Base-by-base conservation (phyloP, 108 stramenopile genomes). In the Poteriospumella lacustris region DNA sequence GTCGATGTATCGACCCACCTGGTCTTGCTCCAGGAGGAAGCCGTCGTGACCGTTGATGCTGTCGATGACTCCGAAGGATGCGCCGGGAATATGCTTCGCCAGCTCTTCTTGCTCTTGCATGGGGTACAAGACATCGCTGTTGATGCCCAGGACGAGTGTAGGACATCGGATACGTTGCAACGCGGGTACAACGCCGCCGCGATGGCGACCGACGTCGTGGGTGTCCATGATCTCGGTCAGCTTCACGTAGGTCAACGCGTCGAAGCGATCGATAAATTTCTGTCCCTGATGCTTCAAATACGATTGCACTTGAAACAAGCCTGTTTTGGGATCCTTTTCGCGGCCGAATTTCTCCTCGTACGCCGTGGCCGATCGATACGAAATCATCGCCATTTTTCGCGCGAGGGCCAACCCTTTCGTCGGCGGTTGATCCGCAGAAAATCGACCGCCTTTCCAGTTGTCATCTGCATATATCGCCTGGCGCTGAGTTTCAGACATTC, bases 401-500 rank as follows among this genome's bases (percentile, higher is more conserved):
- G 95, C 95, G 0, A 93, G 89, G 12, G 91, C 87, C 19, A 96
- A 82, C 43, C 95, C 95, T 33, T 73, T 76, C 38, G 59, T 42
- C 33, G 89, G 89, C 56, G 88, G 89, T 64, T 89, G 88, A n/a
- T 89, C 82, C 0, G 86, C 76, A 42, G 88, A 79, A 56, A 88
- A 87, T 36, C 78, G 47, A 41, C 91, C 88, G 33, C 80, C 80
- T 33, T 84, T 70, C 93, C 93, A 96, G 43, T 90, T 81, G 1
- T 92, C 91, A 85, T 96, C 95, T n/a, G 89, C 88, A 77, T 92
- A 94, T 44, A 96, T 93, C 1, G 92, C 92, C 80, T 96, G 93
- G 19, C 95, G 91, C 75, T 95, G 94, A 12, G 89, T 85, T 80
- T 95, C 94, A 43, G 87, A 88, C 36, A 95, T 91, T 1, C 89